Base-by-base conservation (phyloP, 139 green algal species). In the Nannochloris sp. region DNA sequence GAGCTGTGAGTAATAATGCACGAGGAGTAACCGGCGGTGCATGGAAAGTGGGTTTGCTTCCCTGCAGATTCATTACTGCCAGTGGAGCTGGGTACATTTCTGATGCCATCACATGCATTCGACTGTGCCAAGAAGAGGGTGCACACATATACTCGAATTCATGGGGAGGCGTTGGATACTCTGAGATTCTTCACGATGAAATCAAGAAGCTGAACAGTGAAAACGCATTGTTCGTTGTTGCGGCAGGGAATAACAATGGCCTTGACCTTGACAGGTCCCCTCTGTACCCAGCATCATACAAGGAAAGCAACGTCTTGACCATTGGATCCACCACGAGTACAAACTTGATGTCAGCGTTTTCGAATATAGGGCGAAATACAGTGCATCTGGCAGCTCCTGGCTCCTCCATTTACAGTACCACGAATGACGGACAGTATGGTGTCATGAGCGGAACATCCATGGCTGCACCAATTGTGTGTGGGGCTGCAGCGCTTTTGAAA, bases 401-500 rank as follows among this genome's bases (percentile, higher is more conserved):
- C 2, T 66, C 68, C 5, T 49, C 4, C 34, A 67, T 79, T 43
- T 62, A 63, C 24, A 72, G 55, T 34, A 79, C 72, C 4, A 63
- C 24, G 2, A 14, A 40, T 19, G 55, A 71, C 37, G 67, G 67
- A 6, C 21, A 3, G 0, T 79, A 79, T 51, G 60, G 31, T 8
- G n/a, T 21, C n/a, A 70, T 79, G 72, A 68, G 48, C 53, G 90
- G 90, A 23, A 97, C 91, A 4, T 89, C 78, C 15, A 97, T 97
- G 91, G 86, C 91, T 1, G 89, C 86, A 8, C 85, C 85, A 14
- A 44, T 84, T 14, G 72, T 82, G 5, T 76, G 81, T 2, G 85
- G 78, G 24, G 71, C 79, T 5, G 83, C 74, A 3, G 76, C 73
- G 2, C 62, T 92, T 56, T 59, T 82, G 9, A 82, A 48, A 75